Conservation (phyloP, 306 rosid genomes). For the Spatholobus suberectus region DNA sequence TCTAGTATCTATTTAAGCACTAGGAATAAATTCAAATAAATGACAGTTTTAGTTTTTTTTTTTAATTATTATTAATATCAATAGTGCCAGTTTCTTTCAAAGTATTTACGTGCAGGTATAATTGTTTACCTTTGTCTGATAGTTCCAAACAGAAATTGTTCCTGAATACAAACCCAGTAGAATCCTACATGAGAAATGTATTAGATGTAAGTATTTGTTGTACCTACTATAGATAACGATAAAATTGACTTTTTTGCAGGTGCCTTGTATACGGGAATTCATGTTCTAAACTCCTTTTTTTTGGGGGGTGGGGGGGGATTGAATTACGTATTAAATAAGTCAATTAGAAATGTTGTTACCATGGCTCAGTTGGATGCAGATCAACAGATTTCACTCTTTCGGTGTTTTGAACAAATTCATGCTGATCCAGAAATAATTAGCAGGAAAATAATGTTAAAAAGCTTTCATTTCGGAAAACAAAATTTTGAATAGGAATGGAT, state of each 20-base stretch:
- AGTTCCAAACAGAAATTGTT: conserved; percentile 65
- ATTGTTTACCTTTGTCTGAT: conserved; percentile 59
- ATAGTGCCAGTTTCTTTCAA: neutral
- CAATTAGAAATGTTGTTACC: conserved; percentile 47
- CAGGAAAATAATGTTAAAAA: neutral
- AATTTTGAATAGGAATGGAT: neutral
- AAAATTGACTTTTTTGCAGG: neutral
- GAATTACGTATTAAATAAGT: neutral
- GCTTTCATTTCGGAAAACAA: neutral
- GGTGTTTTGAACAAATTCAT: conserved; percentile 58
- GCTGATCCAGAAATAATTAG: conserved; percentile 47
- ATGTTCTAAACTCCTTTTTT: neutral
- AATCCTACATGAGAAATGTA: conserved; percentile 58
- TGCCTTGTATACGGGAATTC: neutral
- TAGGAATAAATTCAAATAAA: neutral
- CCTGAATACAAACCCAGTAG: conserved; percentile 72
- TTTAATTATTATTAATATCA: neutral
- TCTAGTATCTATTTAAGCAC: neutral
- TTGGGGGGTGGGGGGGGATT: too few species aligned
- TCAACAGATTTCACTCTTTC: conserved; percentile 78
- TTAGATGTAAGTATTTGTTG: neutral
- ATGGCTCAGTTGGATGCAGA: conserved; percentile 76
- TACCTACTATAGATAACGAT: neutral
- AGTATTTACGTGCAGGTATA: neutral
- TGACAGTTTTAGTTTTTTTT: neutral